Evolutionary conservation across 805 yeast species (phyloP), one percentile per base, ranked within the genome.

Genomic region (Metschnikowia chrysomelidarum): DNA sequence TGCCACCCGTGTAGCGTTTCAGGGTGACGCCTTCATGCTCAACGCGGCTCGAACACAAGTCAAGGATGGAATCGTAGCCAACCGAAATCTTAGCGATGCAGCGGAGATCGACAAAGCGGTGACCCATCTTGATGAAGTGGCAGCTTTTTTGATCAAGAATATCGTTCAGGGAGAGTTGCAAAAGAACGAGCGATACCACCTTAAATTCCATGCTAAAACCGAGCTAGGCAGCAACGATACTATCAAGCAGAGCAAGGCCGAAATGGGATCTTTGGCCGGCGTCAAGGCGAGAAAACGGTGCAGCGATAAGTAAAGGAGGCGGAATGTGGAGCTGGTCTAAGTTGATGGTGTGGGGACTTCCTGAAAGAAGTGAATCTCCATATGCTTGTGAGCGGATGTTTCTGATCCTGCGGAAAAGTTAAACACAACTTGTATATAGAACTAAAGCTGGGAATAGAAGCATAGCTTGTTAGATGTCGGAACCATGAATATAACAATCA

Each of bases 191-290:
- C 71, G 64, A 31, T 76, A 69, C 52, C 59, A 62, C 32, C 68
- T 91, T 50, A 82, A 82, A 47, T 80, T 91, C 47, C 96, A 87
- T 54, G 62, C 76, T 31, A 77, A 82, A 30, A 85, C 94, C 0
- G 98, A 91, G 60, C 66, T 91, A 34, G 98, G 97, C 13, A 96
- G 88, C 54, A 91, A 91, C 57, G 95, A 88, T 22, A 71, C 78
- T 29, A 73, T 86, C 47, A 84, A 82, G 56, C 73, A 65, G 43
- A 69, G 66, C 40, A 56, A 54, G 39, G 61, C 65, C 6, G 47
- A 64, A 23, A 57, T 75, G 57, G 71, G 74, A 15, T 64, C 73
- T 17, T 64, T 69, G 50, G 72, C 77, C 17, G 78, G 62, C 2
- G 56, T 81, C 38, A 78, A 84, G 70, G 74, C 35, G 44, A 62